Base-by-base conservation (phyloP, 1,284 basidiomycete species). In the Pseudozyma tsukubaensis region DNA sequence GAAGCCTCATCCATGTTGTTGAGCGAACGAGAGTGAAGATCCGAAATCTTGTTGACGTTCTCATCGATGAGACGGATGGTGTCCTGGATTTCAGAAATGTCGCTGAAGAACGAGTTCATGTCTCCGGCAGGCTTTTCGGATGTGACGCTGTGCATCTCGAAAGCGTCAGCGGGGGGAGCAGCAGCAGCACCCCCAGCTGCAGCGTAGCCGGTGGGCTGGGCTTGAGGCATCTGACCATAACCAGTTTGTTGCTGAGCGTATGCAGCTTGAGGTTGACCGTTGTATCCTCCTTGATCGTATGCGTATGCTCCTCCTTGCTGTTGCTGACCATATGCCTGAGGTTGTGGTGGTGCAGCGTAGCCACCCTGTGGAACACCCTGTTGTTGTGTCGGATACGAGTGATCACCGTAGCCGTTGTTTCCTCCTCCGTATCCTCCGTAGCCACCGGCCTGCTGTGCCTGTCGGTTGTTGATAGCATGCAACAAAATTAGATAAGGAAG, bases 1-100 rank as follows among this genome's bases (percentile, higher is more conserved):
- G 80, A 77, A 10, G 79, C 77, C 64, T 83, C 83, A 58, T 83
- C 83, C 64, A 83, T 79, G 73, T 83, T 83, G 77, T 84, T 83
- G 48, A 84, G 77, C 43, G 75, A 76, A 34, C 80, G 74, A 43
- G 82, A 82, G 74, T 84, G 83, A 18, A 83, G 72, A 29, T 83
- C 83, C 9, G 81, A 77, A 58, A 84, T 82, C 51, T 73, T 75
- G 60, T 79, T 80, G 63, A 84, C 69, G 56, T 83, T 82, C 32
- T 81, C 72, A 32, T 84, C 83, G 39, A 84, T 83, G 39, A 77
- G 67, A 37, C 80, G 77, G 65, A 84, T 81, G 36, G 74, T 77
- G 59, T 83, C 81, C 53, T 82, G 81, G 58, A 83, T 80, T 40
- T 76, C 72, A 29, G 76, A 75, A 54, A 84, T 82, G 55, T 79